phyloP scores from a whole-genome alignment of 129 eudicot species.

The Kitagawia praeruptora region DNA sequence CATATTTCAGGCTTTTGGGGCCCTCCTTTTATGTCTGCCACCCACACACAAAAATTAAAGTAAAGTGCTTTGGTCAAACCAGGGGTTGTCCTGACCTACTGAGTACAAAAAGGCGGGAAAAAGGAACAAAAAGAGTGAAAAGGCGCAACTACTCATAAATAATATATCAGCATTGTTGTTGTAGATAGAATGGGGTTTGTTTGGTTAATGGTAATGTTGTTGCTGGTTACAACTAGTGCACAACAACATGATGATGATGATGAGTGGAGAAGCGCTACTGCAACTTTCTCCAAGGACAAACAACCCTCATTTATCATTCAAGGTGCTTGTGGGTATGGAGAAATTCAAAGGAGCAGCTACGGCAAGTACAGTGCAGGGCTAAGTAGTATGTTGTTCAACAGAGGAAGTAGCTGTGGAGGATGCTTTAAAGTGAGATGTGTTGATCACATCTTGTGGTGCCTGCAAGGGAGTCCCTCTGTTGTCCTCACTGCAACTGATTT shows the following conservation, averaged over 20 bases:
- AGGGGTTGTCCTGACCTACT: too few species aligned
- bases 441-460: constrained; percentile 29
- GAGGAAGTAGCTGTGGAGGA: constrained; percentile 26
- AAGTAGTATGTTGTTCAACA: constrained; percentile 28
- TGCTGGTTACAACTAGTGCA: too few species aligned
- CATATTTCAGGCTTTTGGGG: too few species aligned
- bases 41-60: too few species aligned
- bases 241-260: neutral
- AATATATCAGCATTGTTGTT: too few species aligned
- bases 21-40: too few species aligned
- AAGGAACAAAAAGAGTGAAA: too few species aligned
- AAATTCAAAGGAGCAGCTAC: constrained; percentile 24
- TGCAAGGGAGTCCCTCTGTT: constrained; percentile 28
- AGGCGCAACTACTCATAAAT: too few species aligned
- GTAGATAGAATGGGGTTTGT: too few species aligned
- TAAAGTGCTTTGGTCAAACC: too few species aligned
- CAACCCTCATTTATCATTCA: neutral
- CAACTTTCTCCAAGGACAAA: neutral
- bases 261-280: neutral
- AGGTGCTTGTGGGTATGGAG: constrained; percentile 39
- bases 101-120: too few species aligned
- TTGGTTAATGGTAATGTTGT: too few species aligned
- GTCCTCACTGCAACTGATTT: constrained; percentile 37
- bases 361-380: constrained; percentile 25
- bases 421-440: constrained; percentile 32